phyloP scores from a whole-genome alignment of 306 rosid genomes.

The Casuarina glauca region DNA sequence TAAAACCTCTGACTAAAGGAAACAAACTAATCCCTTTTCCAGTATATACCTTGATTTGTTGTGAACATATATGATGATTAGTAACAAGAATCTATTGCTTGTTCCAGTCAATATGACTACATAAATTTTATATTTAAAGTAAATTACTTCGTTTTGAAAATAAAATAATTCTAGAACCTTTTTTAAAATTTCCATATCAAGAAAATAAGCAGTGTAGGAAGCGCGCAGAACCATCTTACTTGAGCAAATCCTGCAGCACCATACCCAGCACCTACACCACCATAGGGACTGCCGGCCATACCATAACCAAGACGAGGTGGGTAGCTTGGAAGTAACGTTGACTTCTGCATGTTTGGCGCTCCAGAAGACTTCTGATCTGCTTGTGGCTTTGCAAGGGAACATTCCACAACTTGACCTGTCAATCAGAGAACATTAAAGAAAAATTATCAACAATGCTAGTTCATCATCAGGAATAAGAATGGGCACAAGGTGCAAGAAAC shows the following conservation, averaged over 20 bases:
- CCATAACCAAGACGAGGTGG: slow-evolving; percentile 61
- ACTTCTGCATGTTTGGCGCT: slow-evolving; percentile 36
- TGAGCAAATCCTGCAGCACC: slow-evolving; percentile 60
- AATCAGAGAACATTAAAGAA: slow-evolving; percentile 17
- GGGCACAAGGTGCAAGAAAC: slow-evolving; percentile 12
- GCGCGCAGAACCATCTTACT: slow-evolving; percentile 43
- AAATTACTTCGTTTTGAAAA: neutral
- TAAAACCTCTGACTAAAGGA: neutral
- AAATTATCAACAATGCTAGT: slow-evolving; percentile 14
- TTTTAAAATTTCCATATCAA: neutral
- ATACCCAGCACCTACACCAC: slow-evolving; percentile 57
- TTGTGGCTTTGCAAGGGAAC: slow-evolving; percentile 76
- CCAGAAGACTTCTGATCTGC: slow-evolving; percentile 57
- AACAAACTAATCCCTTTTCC: neutral
- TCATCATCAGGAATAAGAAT: neutral
- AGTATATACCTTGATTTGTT: neutral
- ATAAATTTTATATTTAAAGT: neutral
- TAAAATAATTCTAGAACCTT: neutral
- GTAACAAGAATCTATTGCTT: neutral
- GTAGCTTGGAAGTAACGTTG: slow-evolving; percentile 48
- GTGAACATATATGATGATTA: neutral
- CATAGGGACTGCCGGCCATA: slow-evolving; percentile 53
- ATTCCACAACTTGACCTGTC: slow-evolving; percentile 68
- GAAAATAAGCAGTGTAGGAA: neutral
- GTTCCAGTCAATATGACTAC: neutral